Percentiles rank a stretch among this genome's conserved stretches.
phyloP scores from a whole-genome alignment of 768 basidiomycete species.

The Pleurotus pulmonarius region DNA sequence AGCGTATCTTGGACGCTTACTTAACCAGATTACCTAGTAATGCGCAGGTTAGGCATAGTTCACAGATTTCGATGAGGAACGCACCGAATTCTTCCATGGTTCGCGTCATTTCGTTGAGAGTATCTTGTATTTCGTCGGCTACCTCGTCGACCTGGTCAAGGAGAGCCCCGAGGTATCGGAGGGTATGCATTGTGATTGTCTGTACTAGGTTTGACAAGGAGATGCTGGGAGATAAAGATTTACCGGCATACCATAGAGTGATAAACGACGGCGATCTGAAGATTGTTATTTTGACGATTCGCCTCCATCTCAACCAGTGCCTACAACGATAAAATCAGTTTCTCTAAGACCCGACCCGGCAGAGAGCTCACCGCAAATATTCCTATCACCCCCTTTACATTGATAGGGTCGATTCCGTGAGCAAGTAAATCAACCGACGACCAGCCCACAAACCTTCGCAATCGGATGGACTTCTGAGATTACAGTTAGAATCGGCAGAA shows the following conservation, averaged over 20 bases:
- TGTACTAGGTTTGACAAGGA: too few species aligned
- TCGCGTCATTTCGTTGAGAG: background rate
- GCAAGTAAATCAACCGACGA: too few species aligned
- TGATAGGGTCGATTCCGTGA: too few species aligned
- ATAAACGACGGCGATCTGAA: conserved; percentile 1
- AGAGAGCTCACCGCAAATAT: too few species aligned
- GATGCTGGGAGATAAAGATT: too few species aligned
- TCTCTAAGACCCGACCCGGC: too few species aligned
- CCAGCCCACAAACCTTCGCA: background rate
- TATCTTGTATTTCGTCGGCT: conserved; percentile 2
- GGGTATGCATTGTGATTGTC: conserved; percentile 5
- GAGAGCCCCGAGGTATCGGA: conserved; percentile 7
- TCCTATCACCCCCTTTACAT: background rate
- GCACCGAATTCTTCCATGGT: conserved; percentile 10
- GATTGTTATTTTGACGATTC: conserved; percentile 2
- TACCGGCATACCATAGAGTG: background rate
- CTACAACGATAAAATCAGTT: too few species aligned
- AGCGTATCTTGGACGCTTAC: too few species aligned
- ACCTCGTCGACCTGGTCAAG: conserved; percentile 11
- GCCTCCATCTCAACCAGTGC: conserved; percentile 2
- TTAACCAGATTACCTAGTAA: conserved; percentile 3
- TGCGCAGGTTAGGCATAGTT: background rate
- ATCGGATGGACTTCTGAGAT: background rate
- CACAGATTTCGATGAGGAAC: background rate
- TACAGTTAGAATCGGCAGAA: background rate